Conservation (phyloP, 495 filamentous ascomycete genomes). For the Neurospora pannonica region DNA sequence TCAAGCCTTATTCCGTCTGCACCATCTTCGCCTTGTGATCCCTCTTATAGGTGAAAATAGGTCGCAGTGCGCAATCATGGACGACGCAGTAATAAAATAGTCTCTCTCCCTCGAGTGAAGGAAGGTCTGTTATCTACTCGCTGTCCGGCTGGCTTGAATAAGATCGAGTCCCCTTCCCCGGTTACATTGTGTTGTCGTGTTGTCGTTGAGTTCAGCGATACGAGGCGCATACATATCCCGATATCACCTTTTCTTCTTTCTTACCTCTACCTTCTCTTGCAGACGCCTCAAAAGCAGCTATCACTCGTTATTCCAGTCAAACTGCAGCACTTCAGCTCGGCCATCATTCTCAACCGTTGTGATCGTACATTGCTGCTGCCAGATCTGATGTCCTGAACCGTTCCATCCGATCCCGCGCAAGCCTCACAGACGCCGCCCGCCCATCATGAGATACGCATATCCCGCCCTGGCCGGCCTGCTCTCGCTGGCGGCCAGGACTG, state of each 20-base stretch:
- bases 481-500: slow-evolving; percentile 19
- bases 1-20: not conserved
- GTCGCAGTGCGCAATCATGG: not conserved
- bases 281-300: not conserved
- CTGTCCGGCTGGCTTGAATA: not conserved
- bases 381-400: not conserved
- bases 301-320: not conserved
- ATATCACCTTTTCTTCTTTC: not conserved
- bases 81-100: not conserved
- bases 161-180: not conserved
- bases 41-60: not conserved
- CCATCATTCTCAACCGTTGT: not conserved
- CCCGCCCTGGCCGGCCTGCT: slow-evolving; percentile 21
- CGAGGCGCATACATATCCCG: not conserved
- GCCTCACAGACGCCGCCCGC: not conserved
- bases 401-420: not conserved
- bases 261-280: not conserved
- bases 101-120: not conserved
- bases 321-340: not conserved
- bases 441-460: slow-evolving; percentile 15
- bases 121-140: not conserved
- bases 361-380: not conserved
- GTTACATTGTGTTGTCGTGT: not conserved
- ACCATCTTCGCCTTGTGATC: not conserved
- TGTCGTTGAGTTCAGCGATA: not conserved